Base-by-base conservation (phyloP, 2,329 filamentous ascomycete genomes). In the Cordyceps militaris region DNA sequence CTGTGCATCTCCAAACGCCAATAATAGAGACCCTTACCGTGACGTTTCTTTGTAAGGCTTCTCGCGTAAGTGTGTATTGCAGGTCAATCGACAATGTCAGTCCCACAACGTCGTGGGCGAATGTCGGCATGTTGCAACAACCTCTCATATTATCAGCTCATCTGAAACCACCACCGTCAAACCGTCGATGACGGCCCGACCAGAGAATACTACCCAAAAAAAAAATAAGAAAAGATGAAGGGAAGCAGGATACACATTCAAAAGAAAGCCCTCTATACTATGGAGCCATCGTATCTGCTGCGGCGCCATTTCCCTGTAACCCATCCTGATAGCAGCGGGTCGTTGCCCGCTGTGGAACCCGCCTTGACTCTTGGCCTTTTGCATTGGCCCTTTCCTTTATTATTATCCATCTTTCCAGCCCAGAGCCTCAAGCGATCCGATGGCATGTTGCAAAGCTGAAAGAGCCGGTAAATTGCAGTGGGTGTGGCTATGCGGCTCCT, bases 241-340 rank as follows among this genome's bases (percentile, higher is more conserved):
- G 16, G 21, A 21, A 50, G 16, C 16, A 8, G 10, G n/a, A 42
- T 21, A 19, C n/a, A 16, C 21, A 42, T 8, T 19, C n/a, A 9
- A 21, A 50, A 57, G 55, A 46, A 55, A 24, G 14, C 43, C 44
- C 34, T 34, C 28, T 47, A 28, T 55, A 48, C 32, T 36, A 56
- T 56, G 53, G 53, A 49, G 53, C 44, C 53, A 56, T 56, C 53
- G 53, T 56, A 56, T 56, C 53, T 56, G 28, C 44, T 56, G 44
- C 44, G 43, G 43, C 44, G 24, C 43, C 52, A 28, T 38, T 38
- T 14, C 48, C 30, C 28, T 43, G 51, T 28, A 42, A 36, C 23
- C 21, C 24, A 43, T 28, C 23, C 43, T 56, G 53, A 56, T 56
- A 56, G 48, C 53, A 42, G 53, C 53, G 53, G 53, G 53, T 56